Conservation (phyloP, 192 early-diverging fungal species). For the Podila epicladia region DNA sequence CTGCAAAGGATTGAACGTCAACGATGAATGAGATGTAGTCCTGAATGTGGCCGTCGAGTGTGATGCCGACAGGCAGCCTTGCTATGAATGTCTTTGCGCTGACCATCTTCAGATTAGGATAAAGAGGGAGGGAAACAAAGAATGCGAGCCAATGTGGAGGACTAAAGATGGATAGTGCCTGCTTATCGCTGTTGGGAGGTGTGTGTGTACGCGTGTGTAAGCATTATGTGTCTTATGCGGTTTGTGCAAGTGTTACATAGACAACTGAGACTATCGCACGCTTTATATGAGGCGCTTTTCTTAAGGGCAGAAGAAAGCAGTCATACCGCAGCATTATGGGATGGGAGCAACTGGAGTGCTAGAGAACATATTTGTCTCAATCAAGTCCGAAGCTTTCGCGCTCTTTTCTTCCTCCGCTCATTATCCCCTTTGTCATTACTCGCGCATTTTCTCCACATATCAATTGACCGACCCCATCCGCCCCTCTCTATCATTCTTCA, state of each 20-base stretch:
- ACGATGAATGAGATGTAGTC: slow-evolving; percentile 43
- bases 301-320: slow-evolving; percentile 10
- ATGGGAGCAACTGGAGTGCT: slow-evolving; percentile 1
- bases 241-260: not conserved
- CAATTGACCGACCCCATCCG: slow-evolving; percentile 13
- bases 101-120: slow-evolving; percentile 10
- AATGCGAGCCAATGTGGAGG: not conserved
- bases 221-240: not conserved
- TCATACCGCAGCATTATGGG: not conserved
- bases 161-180: no score
- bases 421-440: slow-evolving; percentile 19
- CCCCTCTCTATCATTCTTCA: slow-evolving; percentile 13
- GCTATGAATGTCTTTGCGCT: slow-evolving; percentile 33
- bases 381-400: no score
- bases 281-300: slow-evolving; percentile 7
- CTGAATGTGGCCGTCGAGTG: slow-evolving; percentile 35
- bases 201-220: not conserved
- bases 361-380: not conserved
- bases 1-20: slow-evolving; percentile 37
- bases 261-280: not conserved
- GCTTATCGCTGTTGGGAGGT: no score
- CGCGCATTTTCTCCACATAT: slow-evolving; percentile 10
- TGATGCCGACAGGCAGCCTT: slow-evolving; percentile 23
- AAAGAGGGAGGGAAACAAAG: not conserved
- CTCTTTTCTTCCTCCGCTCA: slow-evolving; percentile 19